phyloP scores from a whole-genome alignment of 139 green algal species.

The Eudorina sp. region DNA sequence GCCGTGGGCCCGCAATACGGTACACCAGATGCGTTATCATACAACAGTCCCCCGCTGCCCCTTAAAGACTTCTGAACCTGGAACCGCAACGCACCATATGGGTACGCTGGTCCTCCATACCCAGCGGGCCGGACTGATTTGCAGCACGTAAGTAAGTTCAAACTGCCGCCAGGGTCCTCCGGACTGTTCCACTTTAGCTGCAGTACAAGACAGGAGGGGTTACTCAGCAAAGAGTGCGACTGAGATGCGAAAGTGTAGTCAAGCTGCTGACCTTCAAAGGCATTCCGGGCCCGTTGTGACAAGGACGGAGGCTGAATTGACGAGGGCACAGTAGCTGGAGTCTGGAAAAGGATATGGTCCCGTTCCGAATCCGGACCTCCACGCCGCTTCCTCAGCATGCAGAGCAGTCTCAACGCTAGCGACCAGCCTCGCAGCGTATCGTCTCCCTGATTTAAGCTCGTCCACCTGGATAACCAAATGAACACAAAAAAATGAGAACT shows the following conservation, averaged over 20 bases:
- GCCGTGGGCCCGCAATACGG: too few species aligned
- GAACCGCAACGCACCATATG: too few species aligned
- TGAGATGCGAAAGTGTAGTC: background rate
- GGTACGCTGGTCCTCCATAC: conserved; percentile 44
- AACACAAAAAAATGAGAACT: background rate
- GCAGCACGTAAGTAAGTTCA: conserved; percentile 63
- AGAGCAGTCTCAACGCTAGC: background rate
- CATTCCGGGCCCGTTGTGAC: conserved; percentile 60
- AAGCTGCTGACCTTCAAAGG: conserved; percentile 66
- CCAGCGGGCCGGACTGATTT: conserved; percentile 63
- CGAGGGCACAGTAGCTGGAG: conserved; percentile 61
- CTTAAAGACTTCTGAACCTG: too few species aligned
- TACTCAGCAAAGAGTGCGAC: too few species aligned
- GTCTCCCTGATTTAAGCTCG: conserved; percentile 12
- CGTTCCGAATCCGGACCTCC: conserved; percentile 52
- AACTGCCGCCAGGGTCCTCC: conserved; percentile 75
- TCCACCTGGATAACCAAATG: conserved; percentile 9
- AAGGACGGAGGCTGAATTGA: conserved; percentile 61
- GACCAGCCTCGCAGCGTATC: conserved; percentile 13
- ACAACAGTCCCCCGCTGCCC: too few species aligned
- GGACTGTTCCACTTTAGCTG: conserved; percentile 80
- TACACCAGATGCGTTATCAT: too few species aligned
- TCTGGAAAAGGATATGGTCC: conserved; percentile 60
- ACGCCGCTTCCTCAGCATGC: conserved; percentile 23
- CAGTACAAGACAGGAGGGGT: background rate